Evolutionary conservation across 1,284 basidiomycete genomes (phyloP).

Genomic region (Earliella scabrosa): DNA sequence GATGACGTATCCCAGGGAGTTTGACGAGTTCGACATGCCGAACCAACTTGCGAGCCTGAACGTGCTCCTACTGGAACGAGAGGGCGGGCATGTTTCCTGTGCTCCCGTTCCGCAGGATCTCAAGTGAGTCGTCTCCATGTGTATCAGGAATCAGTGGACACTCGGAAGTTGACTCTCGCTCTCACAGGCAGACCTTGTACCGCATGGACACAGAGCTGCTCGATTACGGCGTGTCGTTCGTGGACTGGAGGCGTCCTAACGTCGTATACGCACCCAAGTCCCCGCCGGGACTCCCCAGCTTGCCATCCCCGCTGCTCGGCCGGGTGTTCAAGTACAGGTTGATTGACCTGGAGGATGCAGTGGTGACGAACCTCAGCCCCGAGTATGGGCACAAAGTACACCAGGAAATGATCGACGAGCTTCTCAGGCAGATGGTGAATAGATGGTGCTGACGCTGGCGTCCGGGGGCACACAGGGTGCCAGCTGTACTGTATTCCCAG

Average conservation of each 20-base stretch:
- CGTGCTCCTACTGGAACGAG: too few relatives aligned
- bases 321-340: not conserved
- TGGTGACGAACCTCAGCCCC: not conserved
- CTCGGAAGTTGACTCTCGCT: not conserved
- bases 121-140: not conserved
- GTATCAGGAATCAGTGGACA: not conserved
- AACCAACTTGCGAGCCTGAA: too few relatives aligned
- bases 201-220: not conserved
- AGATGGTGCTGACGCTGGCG: too few relatives aligned
- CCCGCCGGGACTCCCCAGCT: not conserved
- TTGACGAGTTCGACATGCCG: not conserved
- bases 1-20: not conserved
- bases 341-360: not conserved
- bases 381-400: too few relatives aligned
- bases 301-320: not conserved
- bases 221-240: not conserved
- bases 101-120: too few relatives aligned
- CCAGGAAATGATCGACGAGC: too few relatives aligned
- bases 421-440: too few relatives aligned
- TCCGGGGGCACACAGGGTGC: too few relatives aligned
- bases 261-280: not conserved
- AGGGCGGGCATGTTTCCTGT: too few relatives aligned
- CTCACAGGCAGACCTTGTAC: not conserved
- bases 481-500: too few relatives aligned
- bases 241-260: not conserved